Evolutionary conservation across 2,329 filamentous ascomycete species (phyloP).

Genomic region (Myriosclerotinia scirpicola): DNA sequence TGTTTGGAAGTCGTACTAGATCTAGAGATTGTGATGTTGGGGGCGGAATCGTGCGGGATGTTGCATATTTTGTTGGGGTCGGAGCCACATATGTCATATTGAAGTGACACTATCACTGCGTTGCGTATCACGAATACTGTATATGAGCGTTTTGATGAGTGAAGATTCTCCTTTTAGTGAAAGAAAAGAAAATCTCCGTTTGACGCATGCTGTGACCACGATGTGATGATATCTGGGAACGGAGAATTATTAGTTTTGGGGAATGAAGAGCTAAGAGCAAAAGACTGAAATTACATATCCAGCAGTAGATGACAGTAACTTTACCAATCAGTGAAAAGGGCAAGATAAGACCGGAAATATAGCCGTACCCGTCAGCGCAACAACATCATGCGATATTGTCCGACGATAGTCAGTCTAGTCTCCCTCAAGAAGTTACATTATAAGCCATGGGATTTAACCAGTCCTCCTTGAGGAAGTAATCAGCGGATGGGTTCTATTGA

Average conservation of each 20-base stretch:
- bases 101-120: slow-evolving; percentile 4
- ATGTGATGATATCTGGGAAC: slow-evolving; percentile 9
- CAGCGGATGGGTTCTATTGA: background rate
- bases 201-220: slow-evolving; percentile 21
- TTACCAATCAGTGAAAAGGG: background rate
- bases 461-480: slow-evolving; percentile 8
- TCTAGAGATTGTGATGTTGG: slow-evolving; percentile 15
- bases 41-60: slow-evolving; percentile 20
- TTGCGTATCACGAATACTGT: slow-evolving; percentile 4
- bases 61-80: slow-evolving; percentile 13
- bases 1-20: slow-evolving; percentile 15
- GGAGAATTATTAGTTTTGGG: slow-evolving; percentile 10
- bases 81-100: slow-evolving; percentile 22
- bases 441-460: slow-evolving; percentile 11
- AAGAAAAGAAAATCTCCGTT: slow-evolving; percentile 8
- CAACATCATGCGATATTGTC: background rate
- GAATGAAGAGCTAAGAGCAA: background rate
- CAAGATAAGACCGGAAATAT: background rate
- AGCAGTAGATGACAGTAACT: background rate
- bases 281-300: background rate
- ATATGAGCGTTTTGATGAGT: slow-evolving; percentile 5
- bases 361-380: background rate
- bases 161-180: background rate
- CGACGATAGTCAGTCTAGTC: background rate
- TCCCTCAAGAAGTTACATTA: slow-evolving; percentile 5